These are phyloP conservation scores for Golubevia sp. DNA, from an alignment of 1,284 basidiomycete genomes.

Conservation along the genomic window DNA sequence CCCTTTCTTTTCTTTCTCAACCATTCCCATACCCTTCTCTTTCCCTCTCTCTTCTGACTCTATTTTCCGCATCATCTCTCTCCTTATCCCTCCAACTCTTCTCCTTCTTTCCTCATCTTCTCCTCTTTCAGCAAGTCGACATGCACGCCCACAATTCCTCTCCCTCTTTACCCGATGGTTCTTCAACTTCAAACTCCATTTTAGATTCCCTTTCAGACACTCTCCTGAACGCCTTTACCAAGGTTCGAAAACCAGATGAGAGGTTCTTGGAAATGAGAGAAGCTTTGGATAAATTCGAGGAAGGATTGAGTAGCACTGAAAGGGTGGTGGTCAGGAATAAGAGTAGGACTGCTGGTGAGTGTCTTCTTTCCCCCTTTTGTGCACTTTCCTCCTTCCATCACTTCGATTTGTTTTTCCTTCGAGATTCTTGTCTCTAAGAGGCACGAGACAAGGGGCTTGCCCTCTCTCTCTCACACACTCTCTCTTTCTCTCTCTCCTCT, in stretches of 20 bases:
- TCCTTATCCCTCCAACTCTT: constrained; percentile 77
- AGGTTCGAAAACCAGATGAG: constrained; percentile 94
- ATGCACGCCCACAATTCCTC: constrained; percentile 52
- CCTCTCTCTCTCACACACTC: not conserved
- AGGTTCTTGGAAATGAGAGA: constrained; percentile 90
- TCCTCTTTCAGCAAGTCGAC: constrained; percentile 39
- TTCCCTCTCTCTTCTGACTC: too few species aligned
- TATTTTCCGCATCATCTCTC: too few species aligned
- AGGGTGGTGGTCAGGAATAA: not conserved
- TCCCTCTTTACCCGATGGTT: not conserved
- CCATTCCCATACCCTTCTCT: too few species aligned
- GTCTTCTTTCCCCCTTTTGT: too few species aligned
- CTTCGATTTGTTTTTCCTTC: too few species aligned
- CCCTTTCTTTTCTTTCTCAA: too few species aligned
- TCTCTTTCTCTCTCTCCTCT: constrained; percentile 21
- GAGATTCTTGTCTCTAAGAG: too few species aligned
- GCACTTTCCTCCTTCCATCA: too few species aligned
- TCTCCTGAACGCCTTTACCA: constrained; percentile 89
- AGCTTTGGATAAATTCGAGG: constrained; percentile 90
- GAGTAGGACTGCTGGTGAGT: constrained; percentile 81
- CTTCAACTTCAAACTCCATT: constrained; percentile 21
- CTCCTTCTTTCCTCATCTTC: constrained; percentile 72
- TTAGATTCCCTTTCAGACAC: constrained; percentile 90
- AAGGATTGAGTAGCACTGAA: constrained; percentile 80
- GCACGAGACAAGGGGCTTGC: too few species aligned